These are phyloP conservation scores for Boletellus deceptivus DNA, from an alignment of 1,284 basidiomycete genomes.

Conservation along the genomic window DNA sequence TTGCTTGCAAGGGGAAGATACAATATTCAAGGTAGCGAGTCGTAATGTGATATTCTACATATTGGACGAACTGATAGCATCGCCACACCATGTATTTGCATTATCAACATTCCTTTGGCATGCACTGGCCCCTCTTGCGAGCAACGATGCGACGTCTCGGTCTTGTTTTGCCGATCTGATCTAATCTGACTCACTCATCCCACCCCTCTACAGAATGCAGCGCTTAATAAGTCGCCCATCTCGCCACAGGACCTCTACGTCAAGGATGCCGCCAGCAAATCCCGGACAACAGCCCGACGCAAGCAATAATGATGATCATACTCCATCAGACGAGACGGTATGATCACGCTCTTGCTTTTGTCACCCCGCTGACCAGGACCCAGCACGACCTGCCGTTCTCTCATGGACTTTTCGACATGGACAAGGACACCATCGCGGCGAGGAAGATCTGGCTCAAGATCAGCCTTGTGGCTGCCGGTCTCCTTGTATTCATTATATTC, in stretches of 20 bases:
- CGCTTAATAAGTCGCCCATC: slow-evolving; percentile 26
- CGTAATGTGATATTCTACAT: slow-evolving; percentile 35
- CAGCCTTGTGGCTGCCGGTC: slow-evolving; percentile 20
- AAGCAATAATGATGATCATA: background rate
- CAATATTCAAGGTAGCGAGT: slow-evolving; percentile 30
- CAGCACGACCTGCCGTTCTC: slow-evolving; percentile 34
- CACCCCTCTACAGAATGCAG: slow-evolving; percentile 2
- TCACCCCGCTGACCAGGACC: slow-evolving; percentile 21
- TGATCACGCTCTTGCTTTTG: background rate
- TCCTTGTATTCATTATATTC: slow-evolving; percentile 32
- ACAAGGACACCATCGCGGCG: slow-evolving; percentile 31
- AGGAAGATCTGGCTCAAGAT: slow-evolving; percentile 34
- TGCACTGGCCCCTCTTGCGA: slow-evolving; percentile 3
- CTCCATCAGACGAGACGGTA: slow-evolving; percentile 14
- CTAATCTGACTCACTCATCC: background rate
- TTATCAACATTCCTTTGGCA: slow-evolving; percentile 29
- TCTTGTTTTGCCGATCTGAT: background rate
- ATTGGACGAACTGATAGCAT: slow-evolving; percentile 29
- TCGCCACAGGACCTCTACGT: background rate
- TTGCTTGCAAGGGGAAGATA: slow-evolving; percentile 19
- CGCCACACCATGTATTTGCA: slow-evolving; percentile 27
- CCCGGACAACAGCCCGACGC: background rate
- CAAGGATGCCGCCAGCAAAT: slow-evolving; percentile 8
- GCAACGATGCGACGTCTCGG: background rate
- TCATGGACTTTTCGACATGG: slow-evolving; percentile 35